Conservation (phyloP, 257 asterid species). For the Ophiorrhiza pumila region DNA sequence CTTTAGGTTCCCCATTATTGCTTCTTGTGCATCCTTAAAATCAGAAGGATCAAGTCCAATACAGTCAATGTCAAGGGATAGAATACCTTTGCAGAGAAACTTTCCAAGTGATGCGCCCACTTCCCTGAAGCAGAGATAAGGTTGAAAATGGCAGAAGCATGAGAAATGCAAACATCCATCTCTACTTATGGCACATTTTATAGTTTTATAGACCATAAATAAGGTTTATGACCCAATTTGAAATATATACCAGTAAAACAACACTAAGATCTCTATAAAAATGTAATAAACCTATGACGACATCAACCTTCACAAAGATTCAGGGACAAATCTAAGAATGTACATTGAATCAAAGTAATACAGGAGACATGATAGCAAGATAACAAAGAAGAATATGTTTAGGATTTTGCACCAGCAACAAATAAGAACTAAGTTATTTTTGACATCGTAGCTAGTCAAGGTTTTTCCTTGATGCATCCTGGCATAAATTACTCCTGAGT, state of each 20-base stretch:
- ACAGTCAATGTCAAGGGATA: conserved; percentile 60
- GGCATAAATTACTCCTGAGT: not conserved
- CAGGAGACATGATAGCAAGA: not conserved
- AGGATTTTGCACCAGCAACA: not conserved
- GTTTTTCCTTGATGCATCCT: not conserved
- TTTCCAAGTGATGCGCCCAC: conserved; percentile 64
- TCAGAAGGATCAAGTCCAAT: conserved; percentile 73
- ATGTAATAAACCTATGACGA: not conserved
- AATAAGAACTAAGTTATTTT: not conserved
- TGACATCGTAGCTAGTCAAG: not conserved
- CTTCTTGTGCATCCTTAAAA: conserved; percentile 46
- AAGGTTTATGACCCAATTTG: not conserved
- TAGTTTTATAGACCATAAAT: not conserved
- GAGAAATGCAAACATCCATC: not conserved
- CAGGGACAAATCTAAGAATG: not conserved
- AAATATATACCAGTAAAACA: not conserved
- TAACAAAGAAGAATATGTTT: not conserved
- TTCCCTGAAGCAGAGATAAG: conserved; percentile 45
- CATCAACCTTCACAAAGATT: not conserved
- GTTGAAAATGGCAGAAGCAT: conserved; percentile 1
- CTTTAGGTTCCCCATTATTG: conserved; percentile 41
- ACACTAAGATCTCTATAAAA: not conserved
- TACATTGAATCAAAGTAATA: no score
- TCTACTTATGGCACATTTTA: not conserved
- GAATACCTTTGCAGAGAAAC: conserved; percentile 59